Conservation (phyloP, 805 yeast genomes). For the Blastobotrys americana region DNA sequence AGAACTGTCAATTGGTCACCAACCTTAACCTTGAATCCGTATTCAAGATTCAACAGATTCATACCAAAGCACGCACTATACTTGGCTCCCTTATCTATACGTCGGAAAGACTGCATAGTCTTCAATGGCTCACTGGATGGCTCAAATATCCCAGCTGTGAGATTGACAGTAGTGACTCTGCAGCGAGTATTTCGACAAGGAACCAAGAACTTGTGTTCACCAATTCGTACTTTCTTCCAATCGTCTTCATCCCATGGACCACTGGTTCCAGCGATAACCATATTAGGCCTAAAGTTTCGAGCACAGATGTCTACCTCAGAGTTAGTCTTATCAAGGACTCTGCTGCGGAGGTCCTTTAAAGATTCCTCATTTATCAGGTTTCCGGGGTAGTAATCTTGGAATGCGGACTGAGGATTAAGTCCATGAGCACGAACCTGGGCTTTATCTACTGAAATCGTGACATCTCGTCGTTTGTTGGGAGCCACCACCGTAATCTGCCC, state of each 20-base stretch:
- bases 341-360: constrained; percentile 19
- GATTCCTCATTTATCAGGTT: constrained; percentile 25
- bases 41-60: constrained; percentile 20
- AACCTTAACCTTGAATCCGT: constrained; percentile 19
- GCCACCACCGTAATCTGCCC: constrained; percentile 19
- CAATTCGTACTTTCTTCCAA: constrained; percentile 24
- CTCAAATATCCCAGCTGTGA: constrained; percentile 21
- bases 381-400: constrained; percentile 31
- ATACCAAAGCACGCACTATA: constrained; percentile 27
- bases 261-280: constrained; percentile 24
- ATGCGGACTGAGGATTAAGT: constrained; percentile 16
- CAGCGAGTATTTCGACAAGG: constrained; percentile 27
- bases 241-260: constrained; percentile 31
- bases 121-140: constrained; percentile 25
- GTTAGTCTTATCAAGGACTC: constrained; percentile 17
- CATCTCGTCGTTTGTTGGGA: constrained; percentile 21
- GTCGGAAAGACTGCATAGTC: constrained; percentile 25
- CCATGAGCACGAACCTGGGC: constrained; percentile 8
- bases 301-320: constrained; percentile 17
- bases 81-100: constrained; percentile 26
- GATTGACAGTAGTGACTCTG: constrained; percentile 28
- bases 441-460: constrained; percentile 15
- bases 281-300: constrained; percentile 29
- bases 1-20: constrained; percentile 26
- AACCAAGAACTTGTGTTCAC: constrained; percentile 22